Percentiles rank a stretch among this genome's conserved stretches.
Conservation (phyloP, 1,284 basidiomycete species). For the Coniferiporia sulphurascens region DNA sequence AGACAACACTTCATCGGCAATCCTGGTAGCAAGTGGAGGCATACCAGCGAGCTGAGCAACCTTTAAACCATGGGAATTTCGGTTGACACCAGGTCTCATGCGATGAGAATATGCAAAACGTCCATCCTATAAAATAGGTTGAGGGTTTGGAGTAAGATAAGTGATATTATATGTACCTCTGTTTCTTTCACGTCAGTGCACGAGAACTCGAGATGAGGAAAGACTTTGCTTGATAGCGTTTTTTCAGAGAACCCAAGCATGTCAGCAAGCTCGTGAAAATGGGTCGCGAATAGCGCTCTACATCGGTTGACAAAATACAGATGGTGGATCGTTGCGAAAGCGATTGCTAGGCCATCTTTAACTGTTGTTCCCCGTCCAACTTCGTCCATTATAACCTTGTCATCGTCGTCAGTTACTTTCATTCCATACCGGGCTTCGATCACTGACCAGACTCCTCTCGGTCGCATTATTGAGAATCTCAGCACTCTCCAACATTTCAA, state of each 20-base stretch:
- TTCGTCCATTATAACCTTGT: slow-evolving; percentile 94
- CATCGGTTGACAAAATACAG: slow-evolving; percentile 72
- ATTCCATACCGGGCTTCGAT: background rate
- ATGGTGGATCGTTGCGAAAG: slow-evolving; percentile 86
- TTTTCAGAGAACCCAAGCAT: slow-evolving; percentile 61
- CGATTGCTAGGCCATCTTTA: slow-evolving; percentile 88
- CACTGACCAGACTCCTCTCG: slow-evolving; percentile 66
- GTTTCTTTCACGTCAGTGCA: slow-evolving; percentile 84
- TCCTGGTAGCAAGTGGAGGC: slow-evolving; percentile 56
- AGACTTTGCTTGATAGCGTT: slow-evolving; percentile 40
- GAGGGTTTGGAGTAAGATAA: background rate
- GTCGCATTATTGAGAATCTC: slow-evolving; percentile 83
- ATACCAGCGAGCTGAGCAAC: slow-evolving; percentile 88
- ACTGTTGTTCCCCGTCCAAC: slow-evolving; percentile 94
- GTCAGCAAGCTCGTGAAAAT: slow-evolving; percentile 91
- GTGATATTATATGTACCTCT: slow-evolving; percentile 42
- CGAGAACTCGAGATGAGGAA: slow-evolving; percentile 72
- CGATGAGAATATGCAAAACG: slow-evolving; percentile 83
- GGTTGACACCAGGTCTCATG: slow-evolving; percentile 80
- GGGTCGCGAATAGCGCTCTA: slow-evolving; percentile 90
- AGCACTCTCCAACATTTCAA: slow-evolving; percentile 84
- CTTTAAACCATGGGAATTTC: slow-evolving; percentile 89
- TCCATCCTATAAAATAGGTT: slow-evolving; percentile 44
- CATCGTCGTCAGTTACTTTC: slow-evolving; percentile 2
- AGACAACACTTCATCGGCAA: slow-evolving; percentile 51